phyloP scores from a whole-genome alignment of 331 rosid species.

The Malus hybrid region DNA sequence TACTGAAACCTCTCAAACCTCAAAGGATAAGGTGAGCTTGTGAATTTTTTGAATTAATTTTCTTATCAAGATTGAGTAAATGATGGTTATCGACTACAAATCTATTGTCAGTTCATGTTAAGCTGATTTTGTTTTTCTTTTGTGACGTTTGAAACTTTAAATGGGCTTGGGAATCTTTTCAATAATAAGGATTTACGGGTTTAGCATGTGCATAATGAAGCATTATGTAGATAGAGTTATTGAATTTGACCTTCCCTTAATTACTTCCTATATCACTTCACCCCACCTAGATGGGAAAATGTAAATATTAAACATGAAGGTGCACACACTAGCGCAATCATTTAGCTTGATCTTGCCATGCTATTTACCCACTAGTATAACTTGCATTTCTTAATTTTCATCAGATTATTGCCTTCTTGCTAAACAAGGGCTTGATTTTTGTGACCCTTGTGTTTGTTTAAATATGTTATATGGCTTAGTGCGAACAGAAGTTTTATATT shows the following conservation, averaged over 20 bases:
- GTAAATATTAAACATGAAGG: neutral
- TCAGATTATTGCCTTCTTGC: no score
- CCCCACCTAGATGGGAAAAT: neutral
- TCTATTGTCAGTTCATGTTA: neutral
- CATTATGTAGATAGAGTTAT: neutral
- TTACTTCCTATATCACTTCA: neutral
- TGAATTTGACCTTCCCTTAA: neutral
- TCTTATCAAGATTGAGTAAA: neutral
- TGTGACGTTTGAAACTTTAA: neutral
- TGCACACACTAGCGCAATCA: neutral
- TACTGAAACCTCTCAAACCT: constrained; percentile 19
- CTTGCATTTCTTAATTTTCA: neutral
- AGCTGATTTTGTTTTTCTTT: neutral
- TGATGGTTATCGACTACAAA: neutral
- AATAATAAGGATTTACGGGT: neutral
- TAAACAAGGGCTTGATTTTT: neutral
- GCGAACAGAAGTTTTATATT: neutral
- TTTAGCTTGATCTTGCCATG: neutral
- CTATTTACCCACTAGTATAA: neutral
- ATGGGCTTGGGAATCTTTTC: neutral
- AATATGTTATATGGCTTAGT: neutral
- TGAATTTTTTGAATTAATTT: neutral
- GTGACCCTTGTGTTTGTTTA: neutral
- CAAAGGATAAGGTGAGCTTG: constrained; percentile 46
- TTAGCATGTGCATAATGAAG: neutral